Evolutionary conservation across 768 basidiomycete species (phyloP).

Genomic region (Pholiota microspora): DNA sequence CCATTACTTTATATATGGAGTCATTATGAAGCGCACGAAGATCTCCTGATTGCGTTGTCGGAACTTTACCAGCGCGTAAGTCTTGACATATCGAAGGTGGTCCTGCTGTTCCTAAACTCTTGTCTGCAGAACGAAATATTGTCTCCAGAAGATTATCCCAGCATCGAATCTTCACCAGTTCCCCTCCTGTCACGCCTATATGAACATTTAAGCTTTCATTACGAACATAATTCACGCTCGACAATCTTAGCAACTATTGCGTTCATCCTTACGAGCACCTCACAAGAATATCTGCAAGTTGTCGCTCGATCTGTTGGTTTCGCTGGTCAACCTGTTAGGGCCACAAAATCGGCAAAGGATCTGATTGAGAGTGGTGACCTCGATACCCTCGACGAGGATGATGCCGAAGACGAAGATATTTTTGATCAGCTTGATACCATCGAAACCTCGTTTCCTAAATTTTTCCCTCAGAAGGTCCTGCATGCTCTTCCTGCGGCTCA

Average conservation of each 20-base stretch:
- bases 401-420: slow-evolving; percentile 37
- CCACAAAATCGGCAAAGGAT: slow-evolving; percentile 23
- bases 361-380: slow-evolving; percentile 28
- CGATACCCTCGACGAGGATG: slow-evolving; percentile 36
- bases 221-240: slow-evolving; percentile 51
- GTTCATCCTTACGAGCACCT: slow-evolving; percentile 63
- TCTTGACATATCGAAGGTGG: slow-evolving; percentile 1
- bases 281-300: slow-evolving; percentile 58
- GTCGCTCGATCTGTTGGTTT: slow-evolving; percentile 63
- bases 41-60: slow-evolving; percentile 50
- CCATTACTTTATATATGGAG: slow-evolving; percentile 45
- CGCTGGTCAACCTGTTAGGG: slow-evolving; percentile 28
- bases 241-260: slow-evolving; percentile 56
- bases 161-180: slow-evolving; percentile 42
- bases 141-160: slow-evolving; percentile 37
- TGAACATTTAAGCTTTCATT: slow-evolving; percentile 46
- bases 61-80: slow-evolving; percentile 60
- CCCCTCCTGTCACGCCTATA: slow-evolving; percentile 64
- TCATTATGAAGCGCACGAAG: slow-evolving; percentile 49
- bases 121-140: slow-evolving; percentile 28
- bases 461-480: slow-evolving; percentile 53
- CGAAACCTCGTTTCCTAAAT: slow-evolving; percentile 55
- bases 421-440: slow-evolving; percentile 34
- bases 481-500: slow-evolving; percentile 61
- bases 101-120: not conserved